Evolutionary conservation across 441 rosid species (phyloP), one percentile per base, ranked within the genome.

Genomic region (Daphne laureola): DNA sequence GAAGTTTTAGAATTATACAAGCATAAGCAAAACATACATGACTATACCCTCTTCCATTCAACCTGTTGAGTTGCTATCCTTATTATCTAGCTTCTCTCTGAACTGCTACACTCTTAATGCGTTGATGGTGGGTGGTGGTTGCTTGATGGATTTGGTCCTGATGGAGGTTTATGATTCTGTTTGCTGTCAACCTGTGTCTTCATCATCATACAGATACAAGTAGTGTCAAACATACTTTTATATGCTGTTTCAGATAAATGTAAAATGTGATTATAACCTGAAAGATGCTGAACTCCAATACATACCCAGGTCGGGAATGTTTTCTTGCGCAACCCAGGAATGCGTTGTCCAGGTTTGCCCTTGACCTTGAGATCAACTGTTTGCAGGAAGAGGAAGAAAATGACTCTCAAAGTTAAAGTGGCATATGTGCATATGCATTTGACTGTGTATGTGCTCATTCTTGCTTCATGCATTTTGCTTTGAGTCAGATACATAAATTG

Each of bases 61-160:
- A n/a, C 26, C 46, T 51, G 26, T 52, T 25, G n/a, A 13, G 36
- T 15, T 51, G 16, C 54, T 25, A 44, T 17, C 53, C 43, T 15
- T 18, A 25, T 15, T 18, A 25, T 63, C 67, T 40, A 12, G 31
- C 17, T 8, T 16, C 57, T 58, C 44, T 57, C 58, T 51, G 51
- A 58, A 66, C 17, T 55, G 25, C 60, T 64, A 47, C 71, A 52
- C 55, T 49, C 61, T 82, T 73, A 84, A 14, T 73, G 78, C 67
- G 59, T 82, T 6, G 69, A 55, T 46, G 79, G 83, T 43, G 87
- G 80, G 59, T 51, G 67, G 48, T 62, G 84, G 58, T 87, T 82
- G 21, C 90, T 78, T 8, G 58, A 64, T 53, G 90, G 87, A 53
- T 84, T 84, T 40, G 92, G 90, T 41, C 86, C 87, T 0, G 96